phyloP scores from a whole-genome alignment of 163 green algal species.

The Trebouxiophyceae sp. region DNA sequence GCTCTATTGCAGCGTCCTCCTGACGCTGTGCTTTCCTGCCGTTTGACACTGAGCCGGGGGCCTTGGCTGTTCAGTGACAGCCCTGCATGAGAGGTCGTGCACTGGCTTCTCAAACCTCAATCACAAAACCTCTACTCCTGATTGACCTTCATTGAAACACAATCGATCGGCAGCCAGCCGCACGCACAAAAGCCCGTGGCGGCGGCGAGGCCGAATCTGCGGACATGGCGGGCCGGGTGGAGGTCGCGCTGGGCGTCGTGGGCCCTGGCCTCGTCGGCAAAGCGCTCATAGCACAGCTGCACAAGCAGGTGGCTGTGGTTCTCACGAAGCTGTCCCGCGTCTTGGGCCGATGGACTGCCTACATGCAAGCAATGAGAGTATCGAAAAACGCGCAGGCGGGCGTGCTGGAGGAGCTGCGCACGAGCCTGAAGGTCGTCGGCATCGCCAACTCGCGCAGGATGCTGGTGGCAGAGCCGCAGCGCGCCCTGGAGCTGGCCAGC shows the following conservation, averaged over 20 bases:
- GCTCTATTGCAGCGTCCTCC: too few species aligned
- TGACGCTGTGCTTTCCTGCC: too few species aligned
- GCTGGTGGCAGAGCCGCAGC: conserved; percentile 71
- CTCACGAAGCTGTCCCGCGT: conserved; percentile 30
- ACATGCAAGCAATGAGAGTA: neutral
- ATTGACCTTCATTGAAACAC: too few species aligned
- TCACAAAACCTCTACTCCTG: too few species aligned
- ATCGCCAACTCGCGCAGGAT: conserved; percentile 66
- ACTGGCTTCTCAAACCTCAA: too few species aligned
- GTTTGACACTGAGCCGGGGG: too few species aligned
- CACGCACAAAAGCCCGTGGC: too few species aligned
- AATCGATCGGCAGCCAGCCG: too few species aligned
- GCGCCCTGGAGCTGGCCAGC: conserved; percentile 62
- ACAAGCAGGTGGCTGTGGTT: conserved; percentile 48
- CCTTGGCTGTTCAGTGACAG: too few species aligned
- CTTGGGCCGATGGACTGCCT: conserved; percentile 77
- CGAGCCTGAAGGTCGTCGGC: conserved; percentile 85
- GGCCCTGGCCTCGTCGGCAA: conserved; percentile 85
- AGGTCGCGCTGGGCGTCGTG: conserved; percentile 87
- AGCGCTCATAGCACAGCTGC: conserved; percentile 86
- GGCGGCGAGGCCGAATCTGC: too few species aligned
- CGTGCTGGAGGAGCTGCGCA: conserved; percentile 72
- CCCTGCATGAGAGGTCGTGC: too few species aligned
- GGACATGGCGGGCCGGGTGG: too few species aligned
- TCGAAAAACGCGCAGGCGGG: conserved; percentile 27